phyloP scores from a whole-genome alignment of 257 asterid species.

The Solanum ahanhuiri region DNA sequence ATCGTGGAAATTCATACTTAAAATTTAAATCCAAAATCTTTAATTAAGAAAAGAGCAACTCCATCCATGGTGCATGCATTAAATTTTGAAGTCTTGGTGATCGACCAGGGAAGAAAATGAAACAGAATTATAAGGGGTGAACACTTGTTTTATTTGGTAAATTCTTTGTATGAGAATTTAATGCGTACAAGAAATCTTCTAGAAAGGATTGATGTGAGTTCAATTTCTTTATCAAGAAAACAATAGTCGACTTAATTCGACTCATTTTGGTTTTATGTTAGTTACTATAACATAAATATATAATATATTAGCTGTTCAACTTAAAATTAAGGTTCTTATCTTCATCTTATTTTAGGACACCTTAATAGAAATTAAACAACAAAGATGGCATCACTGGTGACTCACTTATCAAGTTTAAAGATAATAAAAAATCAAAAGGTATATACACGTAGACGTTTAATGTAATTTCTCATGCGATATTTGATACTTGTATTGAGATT shows the following conservation, averaged over 20 bases:
- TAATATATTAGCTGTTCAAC: neutral
- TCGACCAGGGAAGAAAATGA: neutral
- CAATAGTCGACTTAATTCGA: neutral
- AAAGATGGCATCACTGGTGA: neutral
- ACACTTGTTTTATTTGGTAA: neutral
- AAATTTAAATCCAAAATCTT: too few relatives aligned
- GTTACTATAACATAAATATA: neutral
- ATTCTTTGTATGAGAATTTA: neutral
- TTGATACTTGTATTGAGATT: neutral
- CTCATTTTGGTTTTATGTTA: neutral
- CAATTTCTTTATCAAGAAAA: neutral
- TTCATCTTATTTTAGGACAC: neutral
- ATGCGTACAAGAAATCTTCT: neutral
- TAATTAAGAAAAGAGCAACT: too few relatives aligned
- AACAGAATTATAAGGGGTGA: neutral
- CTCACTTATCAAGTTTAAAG: neutral
- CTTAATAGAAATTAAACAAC: neutral
- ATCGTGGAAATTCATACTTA: too few relatives aligned
- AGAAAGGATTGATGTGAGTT: neutral
- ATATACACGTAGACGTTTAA: too few relatives aligned
- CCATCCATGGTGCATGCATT: neutral
- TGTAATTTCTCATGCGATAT: neutral
- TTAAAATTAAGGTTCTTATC: neutral
- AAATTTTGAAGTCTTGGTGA: neutral
- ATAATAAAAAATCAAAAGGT: neutral